phyloP scores from a whole-genome alignment of 2,329 filamentous ascomycete species.

The Hortaea sp. region DNA sequence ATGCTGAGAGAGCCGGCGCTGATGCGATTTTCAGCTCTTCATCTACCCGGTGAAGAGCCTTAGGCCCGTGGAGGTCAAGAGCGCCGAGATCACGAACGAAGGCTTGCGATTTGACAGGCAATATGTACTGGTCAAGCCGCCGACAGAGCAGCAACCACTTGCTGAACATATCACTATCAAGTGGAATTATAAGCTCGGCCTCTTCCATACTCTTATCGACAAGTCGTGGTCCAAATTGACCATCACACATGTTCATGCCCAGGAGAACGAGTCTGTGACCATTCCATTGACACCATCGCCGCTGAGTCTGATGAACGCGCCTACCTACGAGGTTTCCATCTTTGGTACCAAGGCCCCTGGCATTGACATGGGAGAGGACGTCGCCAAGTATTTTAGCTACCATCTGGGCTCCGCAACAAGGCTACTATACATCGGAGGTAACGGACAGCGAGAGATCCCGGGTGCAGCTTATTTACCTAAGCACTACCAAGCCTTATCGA shows the following conservation, averaged over 20 bases:
- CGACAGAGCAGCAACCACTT: constrained; percentile 17
- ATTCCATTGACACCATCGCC: constrained; percentile 23
- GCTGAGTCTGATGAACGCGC: constrained; percentile 18
- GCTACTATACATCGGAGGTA: constrained; percentile 25
- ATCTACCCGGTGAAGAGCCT: constrained; percentile 26
- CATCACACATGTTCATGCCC: constrained; percentile 22
- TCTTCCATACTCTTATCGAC: constrained; percentile 25
- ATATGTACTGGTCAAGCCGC: constrained; percentile 25
- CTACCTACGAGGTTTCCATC: constrained; percentile 21
- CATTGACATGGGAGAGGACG: constrained; percentile 25
- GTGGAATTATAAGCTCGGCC: constrained; percentile 23
- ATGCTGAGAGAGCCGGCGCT: not conserved
- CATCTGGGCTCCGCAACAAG: constrained; percentile 17
- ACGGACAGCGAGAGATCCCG: constrained; percentile 24
- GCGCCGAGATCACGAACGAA: constrained; percentile 26
- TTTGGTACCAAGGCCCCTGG: constrained; percentile 25
- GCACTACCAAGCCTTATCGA: constrained; percentile 20
- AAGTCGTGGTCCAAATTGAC: constrained; percentile 24
- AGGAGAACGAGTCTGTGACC: constrained; percentile 16
- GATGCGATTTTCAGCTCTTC: constrained; percentile 17
- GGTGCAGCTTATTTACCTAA: constrained; percentile 24
- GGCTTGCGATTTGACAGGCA: constrained; percentile 25
- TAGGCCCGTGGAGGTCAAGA: constrained; percentile 22
- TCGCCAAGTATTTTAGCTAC: constrained; percentile 19
- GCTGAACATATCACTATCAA: constrained; percentile 28